Evolutionary conservation across 176 grass and related monocot species (phyloP), one percentile per base, ranked within the genome.

Genomic region (Cocos nucifera): DNA sequence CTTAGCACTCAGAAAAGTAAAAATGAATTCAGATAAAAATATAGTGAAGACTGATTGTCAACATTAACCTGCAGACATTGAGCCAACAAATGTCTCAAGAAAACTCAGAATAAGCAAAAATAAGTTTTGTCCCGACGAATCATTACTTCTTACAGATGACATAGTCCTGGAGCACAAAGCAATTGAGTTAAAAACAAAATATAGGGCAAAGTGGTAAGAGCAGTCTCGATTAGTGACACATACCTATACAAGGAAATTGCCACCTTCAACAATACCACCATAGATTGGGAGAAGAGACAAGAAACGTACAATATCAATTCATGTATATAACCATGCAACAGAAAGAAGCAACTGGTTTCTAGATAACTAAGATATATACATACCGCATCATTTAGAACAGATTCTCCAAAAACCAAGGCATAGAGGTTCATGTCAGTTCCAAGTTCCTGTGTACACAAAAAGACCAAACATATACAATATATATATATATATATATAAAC

Each of bases 241-340:
- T 28, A 97, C 93, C 93, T 97, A 79, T 91, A 97, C 60, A 97
- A 83, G 66, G 93, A 97, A 77, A 97, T 97, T 55, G 93, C 93
- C 87, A 97, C 91, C 93, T 97, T 73, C 71, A 79, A 75, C 82
- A 44, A 14, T 14, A n/a, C 61, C 57, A 62, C 84, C 69, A 51
- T 69, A 51, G 17, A 72, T 44, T 44, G 10, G 35, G 35, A 44
- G 35, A 44, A 44, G 2, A 44, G 35, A 44, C 35, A 12, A 44
- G 35, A 44, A 44, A 44, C 9, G 14, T 44, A 44, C 35, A 44
- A 44, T 10, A 44, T 44, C 63, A 73, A 62, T 19, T 48, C 6
- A 62, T 22, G 44, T 7, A 22, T 19, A 63, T 69, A 27, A 70
- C 48, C 53, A 63, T 49, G 10, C 35, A 19, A 54, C 17, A 51